Percentiles rank a stretch among this genome's conserved stretches.
These are phyloP conservation scores for Lagerstroemia speciosa DNA, from an alignment of 345 rosid genomes.

Conservation along the genomic window DNA sequence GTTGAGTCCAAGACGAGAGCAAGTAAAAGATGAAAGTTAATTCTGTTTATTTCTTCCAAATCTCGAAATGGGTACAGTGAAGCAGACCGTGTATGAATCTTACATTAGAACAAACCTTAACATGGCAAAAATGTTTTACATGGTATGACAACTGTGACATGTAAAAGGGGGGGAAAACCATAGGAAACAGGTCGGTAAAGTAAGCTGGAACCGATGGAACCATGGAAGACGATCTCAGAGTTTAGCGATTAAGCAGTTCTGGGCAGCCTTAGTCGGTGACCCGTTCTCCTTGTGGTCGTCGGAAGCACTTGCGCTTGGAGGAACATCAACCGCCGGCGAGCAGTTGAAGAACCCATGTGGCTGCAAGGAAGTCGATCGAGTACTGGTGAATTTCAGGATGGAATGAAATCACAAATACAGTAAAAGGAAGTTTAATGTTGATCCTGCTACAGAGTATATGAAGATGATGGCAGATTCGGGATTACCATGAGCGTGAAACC, in stretches of 20 bases:
- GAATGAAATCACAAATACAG: neutral
- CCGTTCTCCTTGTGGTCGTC: conserved; percentile 39
- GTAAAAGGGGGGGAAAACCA: too few relatives aligned
- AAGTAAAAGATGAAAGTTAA: too few relatives aligned
- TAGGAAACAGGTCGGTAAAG: too few relatives aligned
- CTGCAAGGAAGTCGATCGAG: conserved; percentile 21
- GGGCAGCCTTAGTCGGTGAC: conserved; percentile 30
- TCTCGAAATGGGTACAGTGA: too few relatives aligned
- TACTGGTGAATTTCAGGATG: neutral
- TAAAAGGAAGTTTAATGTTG: neutral
- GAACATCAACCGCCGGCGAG: conserved; percentile 62
- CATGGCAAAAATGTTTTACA: too few relatives aligned
- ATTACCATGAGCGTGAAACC: conserved; percentile 62
- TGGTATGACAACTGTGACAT: too few relatives aligned
- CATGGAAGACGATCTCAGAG: conserved; percentile 19
- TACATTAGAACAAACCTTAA: too few relatives aligned
- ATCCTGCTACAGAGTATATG: neutral
- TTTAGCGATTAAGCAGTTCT: conserved; percentile 36
- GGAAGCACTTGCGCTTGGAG: conserved; percentile 34
- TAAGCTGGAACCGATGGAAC: too few relatives aligned
- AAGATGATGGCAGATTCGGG: neutral
- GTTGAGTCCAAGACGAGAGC: too few relatives aligned
- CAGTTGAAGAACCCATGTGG: conserved; percentile 75
- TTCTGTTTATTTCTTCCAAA: too few relatives aligned
- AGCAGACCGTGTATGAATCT: too few relatives aligned